phyloP scores from a whole-genome alignment of 1,139 yeast species.

The Sugiyamaella novakii region DNA sequence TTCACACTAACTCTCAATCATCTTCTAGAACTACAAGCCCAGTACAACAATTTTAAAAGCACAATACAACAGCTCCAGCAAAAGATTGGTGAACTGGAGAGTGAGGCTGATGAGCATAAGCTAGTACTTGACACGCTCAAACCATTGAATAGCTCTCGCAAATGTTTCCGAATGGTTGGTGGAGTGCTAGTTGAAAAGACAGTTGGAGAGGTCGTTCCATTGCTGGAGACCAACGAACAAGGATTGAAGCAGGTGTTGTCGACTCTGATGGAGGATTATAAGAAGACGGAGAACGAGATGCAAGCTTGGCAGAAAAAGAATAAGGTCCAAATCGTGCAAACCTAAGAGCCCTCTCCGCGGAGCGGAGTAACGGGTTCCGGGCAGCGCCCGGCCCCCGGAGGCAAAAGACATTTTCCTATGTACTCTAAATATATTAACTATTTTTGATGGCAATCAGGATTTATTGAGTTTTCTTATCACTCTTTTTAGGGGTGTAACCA shows the following conservation, averaged over 20 bases:
- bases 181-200: conserved; percentile 86
- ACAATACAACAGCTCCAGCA: conserved; percentile 42
- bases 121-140: conserved; percentile 50
- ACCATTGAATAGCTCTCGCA: conserved; percentile 55
- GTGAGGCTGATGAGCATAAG: conserved; percentile 48
- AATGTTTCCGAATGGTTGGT: conserved; percentile 92
- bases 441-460: background rate
- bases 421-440: background rate
- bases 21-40: conserved; percentile 44
- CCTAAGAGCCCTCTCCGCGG: conserved; percentile 14
- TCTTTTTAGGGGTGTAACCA: conserved; percentile 27
- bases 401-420: background rate
- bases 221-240: conserved; percentile 61
- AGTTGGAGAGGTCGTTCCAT: conserved; percentile 72
- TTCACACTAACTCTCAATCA: conserved; percentile 12
- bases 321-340: conserved; percentile 47
- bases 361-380: background rate
- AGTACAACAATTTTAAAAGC: conserved; percentile 46
- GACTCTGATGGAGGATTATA: conserved; percentile 42
- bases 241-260: conserved; percentile 43
- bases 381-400: conserved; percentile 3
- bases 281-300: conserved; percentile 43
- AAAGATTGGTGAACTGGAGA: conserved; percentile 48
- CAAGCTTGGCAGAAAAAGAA: conserved; percentile 46
- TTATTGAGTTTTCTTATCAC: conserved; percentile 18